Evolutionary conservation across 2,329 filamentous ascomycete genomes (phyloP), one percentile per base, ranked within the genome.

Genomic region (Stagonosporopsis cucurbitacearum): DNA sequence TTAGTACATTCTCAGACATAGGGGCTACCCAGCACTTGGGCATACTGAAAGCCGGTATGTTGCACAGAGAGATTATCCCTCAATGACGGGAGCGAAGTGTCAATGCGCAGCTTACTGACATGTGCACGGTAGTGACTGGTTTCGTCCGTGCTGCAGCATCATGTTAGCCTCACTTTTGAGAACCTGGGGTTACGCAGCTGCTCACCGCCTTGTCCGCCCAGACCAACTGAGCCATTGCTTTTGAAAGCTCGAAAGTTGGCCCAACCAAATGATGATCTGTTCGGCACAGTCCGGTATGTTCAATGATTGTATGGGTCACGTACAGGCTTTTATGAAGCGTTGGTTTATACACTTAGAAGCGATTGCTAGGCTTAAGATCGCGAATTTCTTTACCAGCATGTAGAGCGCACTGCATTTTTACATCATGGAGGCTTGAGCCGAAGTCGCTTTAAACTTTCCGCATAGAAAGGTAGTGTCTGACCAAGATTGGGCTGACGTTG

Each of bases 51-150:
- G 4, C 30, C 13, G 30, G 30, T 32, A 32, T 15, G 30, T 15
- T 32, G 30, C 30, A 15, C 12, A 3, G 13, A 5, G 13, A 32
- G 12, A 11, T 11, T 30, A 3, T 30, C 26, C 26, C 26, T 3
- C 26, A 11, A 11, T 11, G 9, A 30, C 9, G 9, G 26, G 9
- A 46, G 47, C 48, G 32, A 33, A 51, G 19, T 23, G 25, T 28
- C 37, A 17, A 26, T 51, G 23, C 12, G 45, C 33, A 43, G 23
- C 13, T 28, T 11, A 48, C 57, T 64, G 60, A 60, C 43, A 48
- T 39, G 51, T 63, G 60, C 58, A 60, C 44, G 40, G 36, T n/a
- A 47, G 26, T 23, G 45, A 43, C 37, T 35, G 33, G 32, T 35
- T 4, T 40, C 15, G 32, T 47, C 36, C 20, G 32, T 37, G 39